Evolutionary conservation across 306 rosid species (phyloP).

Genomic region (Hylodesmum podocarpum): DNA sequence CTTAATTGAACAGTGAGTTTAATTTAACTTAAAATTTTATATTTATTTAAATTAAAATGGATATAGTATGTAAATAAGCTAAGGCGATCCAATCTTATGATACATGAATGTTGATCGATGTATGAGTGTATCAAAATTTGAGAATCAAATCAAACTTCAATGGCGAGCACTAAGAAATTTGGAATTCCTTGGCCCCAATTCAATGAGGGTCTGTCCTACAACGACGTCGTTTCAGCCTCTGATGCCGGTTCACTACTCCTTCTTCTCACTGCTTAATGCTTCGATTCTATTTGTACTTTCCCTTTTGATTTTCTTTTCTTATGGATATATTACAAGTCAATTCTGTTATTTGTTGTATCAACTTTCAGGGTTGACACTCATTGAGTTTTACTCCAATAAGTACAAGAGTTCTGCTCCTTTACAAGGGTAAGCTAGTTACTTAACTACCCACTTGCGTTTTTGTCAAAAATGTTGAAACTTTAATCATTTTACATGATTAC

Average conservation of each 20-base stretch:
- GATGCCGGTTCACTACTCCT: conserved; percentile 52
- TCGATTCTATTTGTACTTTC: background rate
- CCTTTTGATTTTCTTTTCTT: background rate
- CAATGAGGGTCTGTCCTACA: conserved; percentile 76
- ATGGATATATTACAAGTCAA: background rate
- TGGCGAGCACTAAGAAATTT: conserved; percentile 13
- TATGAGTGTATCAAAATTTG: background rate
- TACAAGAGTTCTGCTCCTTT: conserved; percentile 81
- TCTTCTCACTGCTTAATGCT: conserved; percentile 5
- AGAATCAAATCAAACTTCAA: too few species aligned
- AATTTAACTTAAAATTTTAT: too few species aligned
- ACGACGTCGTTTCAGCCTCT: conserved; percentile 70
- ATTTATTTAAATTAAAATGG: background rate
- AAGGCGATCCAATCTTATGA: background rate
- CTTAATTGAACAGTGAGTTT: too few species aligned
- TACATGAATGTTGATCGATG: background rate
- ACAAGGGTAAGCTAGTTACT: conserved; percentile 55
- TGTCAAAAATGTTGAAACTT: background rate
- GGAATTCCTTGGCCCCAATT: conserved; percentile 77
- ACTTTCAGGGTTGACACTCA: conserved; percentile 56
- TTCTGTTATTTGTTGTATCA: background rate
- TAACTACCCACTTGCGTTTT: background rate
- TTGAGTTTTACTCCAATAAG: conserved; percentile 72
- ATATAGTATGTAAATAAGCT: background rate
- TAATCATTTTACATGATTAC: background rate